Conservation (phyloP, 2,329 filamentous ascomycete species). For the Aspergillus udagawae region DNA sequence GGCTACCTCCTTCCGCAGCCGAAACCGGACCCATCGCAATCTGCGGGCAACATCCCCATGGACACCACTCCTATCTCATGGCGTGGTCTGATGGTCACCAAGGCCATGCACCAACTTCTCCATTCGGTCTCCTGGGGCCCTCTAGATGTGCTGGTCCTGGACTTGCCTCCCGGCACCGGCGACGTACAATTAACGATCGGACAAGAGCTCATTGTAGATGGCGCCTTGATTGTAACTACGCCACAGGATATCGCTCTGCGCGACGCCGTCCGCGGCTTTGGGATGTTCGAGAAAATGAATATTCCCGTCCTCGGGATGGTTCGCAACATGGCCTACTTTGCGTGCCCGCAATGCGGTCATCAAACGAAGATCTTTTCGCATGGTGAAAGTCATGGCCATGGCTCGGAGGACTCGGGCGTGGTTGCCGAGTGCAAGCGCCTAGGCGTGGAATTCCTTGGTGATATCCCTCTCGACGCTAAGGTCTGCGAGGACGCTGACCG, state of each 20-base stretch:
- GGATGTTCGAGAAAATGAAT: constrained; percentile 84
- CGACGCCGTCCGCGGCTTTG: constrained; percentile 86
- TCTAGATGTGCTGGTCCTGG: constrained; percentile 82
- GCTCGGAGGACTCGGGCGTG: constrained; percentile 56
- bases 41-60: constrained; percentile 30
- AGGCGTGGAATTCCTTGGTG: constrained; percentile 74
- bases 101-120: constrained; percentile 89
- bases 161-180: constrained; percentile 89
- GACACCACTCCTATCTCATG: constrained; percentile 75
- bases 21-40: constrained; percentile 19
- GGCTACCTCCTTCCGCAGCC: constrained; percentile 69
- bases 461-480: constrained; percentile 79
- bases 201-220: constrained; percentile 86
- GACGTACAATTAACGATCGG: constrained; percentile 97
- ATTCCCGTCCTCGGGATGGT: constrained; percentile 79
- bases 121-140: constrained; percentile 94
- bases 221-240: constrained; percentile 80
- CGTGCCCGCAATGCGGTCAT: constrained; percentile 72
- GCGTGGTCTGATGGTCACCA: constrained; percentile 97
- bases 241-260: constrained; percentile 90
- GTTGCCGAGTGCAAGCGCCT: constrained; percentile 66
- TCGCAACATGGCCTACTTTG: constrained; percentile 86
- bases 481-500: constrained; percentile 85
- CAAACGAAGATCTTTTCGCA: constrained; percentile 70
- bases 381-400: constrained; percentile 20